A percentile compares a stretch with the other conserved stretches of the same genome.
These are phyloP conservation scores for Vitis labrusca DNA, from an alignment of 164 flowering plant species.

Conservation along the genomic window DNA sequence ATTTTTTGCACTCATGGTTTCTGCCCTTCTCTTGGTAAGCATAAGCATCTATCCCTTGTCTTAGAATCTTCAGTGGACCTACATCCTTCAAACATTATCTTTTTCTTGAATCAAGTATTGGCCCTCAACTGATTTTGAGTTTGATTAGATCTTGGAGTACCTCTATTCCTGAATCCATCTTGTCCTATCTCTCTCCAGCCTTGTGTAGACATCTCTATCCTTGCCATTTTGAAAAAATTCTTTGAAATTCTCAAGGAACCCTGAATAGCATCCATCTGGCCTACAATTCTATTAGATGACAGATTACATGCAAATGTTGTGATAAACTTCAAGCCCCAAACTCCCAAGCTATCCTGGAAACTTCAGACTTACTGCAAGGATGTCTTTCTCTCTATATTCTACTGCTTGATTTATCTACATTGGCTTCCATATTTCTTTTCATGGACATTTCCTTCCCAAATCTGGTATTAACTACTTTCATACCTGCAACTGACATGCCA, in stretches of 20 bases:
- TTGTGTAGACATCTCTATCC: not conserved
- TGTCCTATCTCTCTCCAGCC: not conserved
- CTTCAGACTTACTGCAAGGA: not conserved
- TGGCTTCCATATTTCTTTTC: not conserved
- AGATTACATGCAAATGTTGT: no score
- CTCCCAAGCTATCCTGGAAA: no score
- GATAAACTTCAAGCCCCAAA: no score
- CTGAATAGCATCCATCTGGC: no score
- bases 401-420: not conserved
- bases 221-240: not conserved
- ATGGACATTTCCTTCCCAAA: not conserved
- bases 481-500: slow-evolving; percentile 8
- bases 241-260: not conserved
- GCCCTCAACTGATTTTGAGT: no score
- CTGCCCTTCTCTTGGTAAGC: slow-evolving; percentile 91
- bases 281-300: no score
- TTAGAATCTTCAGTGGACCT: not conserved
- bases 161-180: not conserved
- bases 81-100: not conserved
- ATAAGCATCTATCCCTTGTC: slow-evolving; percentile 12
- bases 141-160: not conserved
- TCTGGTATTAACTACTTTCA: not conserved
- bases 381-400: not conserved
- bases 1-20: slow-evolving; percentile 90
- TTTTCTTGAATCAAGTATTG: no score